Evolutionary conservation across 495 filamentous ascomycete species (phyloP), one percentile per base, ranked within the genome.

Genomic region (Penicillium herquei): DNA sequence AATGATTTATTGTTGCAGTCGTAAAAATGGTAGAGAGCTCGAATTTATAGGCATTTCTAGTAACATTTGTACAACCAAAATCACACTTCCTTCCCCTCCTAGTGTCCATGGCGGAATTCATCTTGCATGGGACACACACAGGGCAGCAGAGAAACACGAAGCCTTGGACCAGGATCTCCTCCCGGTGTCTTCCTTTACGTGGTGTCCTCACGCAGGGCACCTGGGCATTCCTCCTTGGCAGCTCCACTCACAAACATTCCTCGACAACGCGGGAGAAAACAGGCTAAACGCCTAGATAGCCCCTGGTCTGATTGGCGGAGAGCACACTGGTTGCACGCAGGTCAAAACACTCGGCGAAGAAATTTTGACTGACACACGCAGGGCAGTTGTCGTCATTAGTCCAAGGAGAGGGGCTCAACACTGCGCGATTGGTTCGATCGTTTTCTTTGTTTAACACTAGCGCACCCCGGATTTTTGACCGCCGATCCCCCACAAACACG

Each of bases 391-490:
- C 43, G 30, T 52, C 45, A 50, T 51, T 35, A 34, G 37, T 31
- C 11, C 14, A 48, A 10, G n/a, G 21, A 13, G 39, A 39, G 46
- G 46, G 46, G 46, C 13, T 34, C 16, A 14, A 14, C 14, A 39
- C n/a, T 18, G 10, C 44, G 41, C 39, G 26, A 52, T 59, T 55
- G 57, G 52, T 42, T 31, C 18, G 45, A 50, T 48, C 50, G 50
- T 1, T 13, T 13, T 32, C 46, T 49, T 49, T 39, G 46, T 49
- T 35, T 45, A 21, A 43, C 46, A 33, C 52, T 59, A 59, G 52
- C 49, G 52, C 49, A 59, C 57, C 57, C 57, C 57, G 52, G 57
- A 59, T 59, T 59, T 47, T 41, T 39, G 16, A 14, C 32, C 32
- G 46, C 17, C 14, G 30, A 35, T 35, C 46, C 33, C 41, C 35